Evolutionary conservation across 306 rosid species (phyloP).

Genomic region (Herpetospermum pedunculosum): DNA sequence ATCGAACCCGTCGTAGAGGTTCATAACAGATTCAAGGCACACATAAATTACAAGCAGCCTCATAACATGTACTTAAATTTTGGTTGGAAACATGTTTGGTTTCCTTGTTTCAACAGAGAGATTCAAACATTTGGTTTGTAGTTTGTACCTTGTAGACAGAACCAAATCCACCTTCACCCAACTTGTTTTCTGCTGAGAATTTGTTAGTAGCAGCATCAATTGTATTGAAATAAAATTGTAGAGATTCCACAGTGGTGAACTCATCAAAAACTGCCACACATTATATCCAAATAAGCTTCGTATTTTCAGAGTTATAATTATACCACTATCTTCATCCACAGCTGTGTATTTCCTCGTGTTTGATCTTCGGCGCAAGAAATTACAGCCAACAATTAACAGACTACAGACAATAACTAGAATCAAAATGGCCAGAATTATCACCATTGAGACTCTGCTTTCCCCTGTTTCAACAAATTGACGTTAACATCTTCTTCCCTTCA

Average conservation of each 20-base stretch:
- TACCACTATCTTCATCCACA: neutral
- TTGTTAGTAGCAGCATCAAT: constrained; percentile 31
- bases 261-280: neutral
- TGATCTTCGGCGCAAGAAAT: constrained; percentile 7
- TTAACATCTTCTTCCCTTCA: neutral
- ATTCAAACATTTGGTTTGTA: too few species aligned
- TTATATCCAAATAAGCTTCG: neutral
- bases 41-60: neutral
- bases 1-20: too few species aligned
- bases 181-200: constrained; percentile 25
- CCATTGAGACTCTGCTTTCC: too few species aligned
- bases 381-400: too few species aligned
- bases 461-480: neutral
- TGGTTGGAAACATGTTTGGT: neutral
- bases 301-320: neutral
- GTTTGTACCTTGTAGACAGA: too few species aligned
- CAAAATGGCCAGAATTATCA: too few species aligned
- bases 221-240: constrained; percentile 26
- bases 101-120: too few species aligned
- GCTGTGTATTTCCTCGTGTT: neutral
- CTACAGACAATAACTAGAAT: too few species aligned
- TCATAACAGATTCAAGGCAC: too few species aligned
- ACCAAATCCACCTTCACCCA: too few species aligned
- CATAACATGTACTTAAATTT: neutral
- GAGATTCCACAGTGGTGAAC: constrained; percentile 19